A percentile compares a stretch with the other conserved stretches of the same genome.
phyloP scores from a whole-genome alignment of 352 stramenopile species.

The Phytophthora tentaculata region DNA sequence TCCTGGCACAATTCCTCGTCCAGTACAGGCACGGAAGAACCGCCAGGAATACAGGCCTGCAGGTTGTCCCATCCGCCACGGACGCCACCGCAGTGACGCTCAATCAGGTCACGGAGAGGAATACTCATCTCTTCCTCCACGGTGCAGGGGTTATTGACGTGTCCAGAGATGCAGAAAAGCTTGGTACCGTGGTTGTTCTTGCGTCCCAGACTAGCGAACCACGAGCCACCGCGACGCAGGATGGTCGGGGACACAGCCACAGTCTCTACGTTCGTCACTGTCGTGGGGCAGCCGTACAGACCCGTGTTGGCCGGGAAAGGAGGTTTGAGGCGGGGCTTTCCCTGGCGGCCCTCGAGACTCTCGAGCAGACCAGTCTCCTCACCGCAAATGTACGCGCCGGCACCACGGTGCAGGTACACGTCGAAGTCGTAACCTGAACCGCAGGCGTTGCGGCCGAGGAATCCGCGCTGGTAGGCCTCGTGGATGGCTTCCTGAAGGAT shows the following conservation, averaged over 20 bases:
- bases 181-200: constrained; percentile 99
- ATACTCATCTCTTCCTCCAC: constrained; percentile 99
- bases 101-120: constrained; percentile 97
- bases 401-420: constrained; percentile 98
- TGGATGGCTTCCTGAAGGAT: constrained; percentile 99
- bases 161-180: constrained; percentile 99
- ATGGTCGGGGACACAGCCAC: constrained; percentile 98
- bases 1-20: constrained; percentile 95
- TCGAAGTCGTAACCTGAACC: constrained; percentile 99
- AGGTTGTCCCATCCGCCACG: constrained; percentile 99
- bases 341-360: constrained; percentile 97
- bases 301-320: constrained; percentile 99
- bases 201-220: constrained; percentile 97
- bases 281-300: constrained; percentile 99
- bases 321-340: constrained; percentile 98
- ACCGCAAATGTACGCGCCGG: constrained; percentile 99
- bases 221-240: constrained; percentile 94
- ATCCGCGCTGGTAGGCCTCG: constrained; percentile 97
- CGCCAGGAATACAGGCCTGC: constrained; percentile 97
- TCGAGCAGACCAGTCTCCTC: constrained; percentile 99
- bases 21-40: constrained; percentile 96
- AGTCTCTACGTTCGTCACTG: constrained; percentile 99
- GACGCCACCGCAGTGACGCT: constrained; percentile 99
- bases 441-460: constrained; percentile 97
- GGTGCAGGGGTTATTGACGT: constrained; percentile 99